Evolutionary conservation across 2,329 filamentous ascomycete genomes (phyloP), one percentile per base, ranked within the genome.

Genomic region (Aspergillus novofumigatus): DNA sequence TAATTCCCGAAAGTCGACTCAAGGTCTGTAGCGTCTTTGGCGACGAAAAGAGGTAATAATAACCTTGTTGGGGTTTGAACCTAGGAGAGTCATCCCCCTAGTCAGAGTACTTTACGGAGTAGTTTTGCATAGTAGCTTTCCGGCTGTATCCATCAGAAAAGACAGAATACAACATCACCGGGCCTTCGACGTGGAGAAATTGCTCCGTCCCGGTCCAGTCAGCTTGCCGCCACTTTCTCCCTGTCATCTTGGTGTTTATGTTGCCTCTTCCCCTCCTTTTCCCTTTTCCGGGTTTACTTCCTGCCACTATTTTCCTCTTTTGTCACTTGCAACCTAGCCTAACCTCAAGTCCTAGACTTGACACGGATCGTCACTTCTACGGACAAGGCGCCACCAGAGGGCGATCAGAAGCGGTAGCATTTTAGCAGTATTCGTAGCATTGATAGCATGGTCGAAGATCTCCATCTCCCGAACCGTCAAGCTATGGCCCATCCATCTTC

Each of bases 401-500:
- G 32, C 32, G 44, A 47, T 23, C 21, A 23, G 11, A 14, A 47
- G 23, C 11, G 44, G 44, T 47, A 47, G 21, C 44, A 47, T 10
- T 26, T 50, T 29, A 29, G 26, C 9, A 50, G 20, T 14, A 38
- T 25, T 14, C 23, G 44, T 23, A 35, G 17, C 28, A 50, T 29
- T 29, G 8, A 20, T 55, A 57, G 53, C 53, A 58, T 61, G 55
- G 62, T 57, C 51, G 53, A 48, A 59, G 59, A 62, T 64, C 55
- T 59, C 49, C 58, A 51, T 57, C 38, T 55, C 51, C 55, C 52
- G 42, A 58, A 59, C 49, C 53, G 57, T 58, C 57, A 58, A 63
- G 49, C 57, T 57, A 56, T 63, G 61, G 49, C 57, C 59, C 53
- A 55, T 61, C 57, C 58, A 53, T 53, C 23, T 28, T 53, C 23